phyloP scores from a whole-genome alignment of 148 eudicot genomes.

The Dysphania ambrosioides region DNA sequence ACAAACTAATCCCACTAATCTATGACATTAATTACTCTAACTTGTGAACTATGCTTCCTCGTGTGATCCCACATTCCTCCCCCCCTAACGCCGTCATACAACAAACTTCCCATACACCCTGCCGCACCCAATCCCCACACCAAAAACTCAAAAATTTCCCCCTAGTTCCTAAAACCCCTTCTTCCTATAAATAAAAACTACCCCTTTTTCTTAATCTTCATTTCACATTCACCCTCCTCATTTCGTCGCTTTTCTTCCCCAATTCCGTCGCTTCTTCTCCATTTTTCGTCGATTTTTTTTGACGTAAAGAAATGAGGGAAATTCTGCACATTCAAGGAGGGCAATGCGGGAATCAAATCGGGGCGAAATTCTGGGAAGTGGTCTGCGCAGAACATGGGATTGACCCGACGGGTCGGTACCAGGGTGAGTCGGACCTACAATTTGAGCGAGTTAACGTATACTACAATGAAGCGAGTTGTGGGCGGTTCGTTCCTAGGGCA shows the following conservation, averaged over 20 bases:
- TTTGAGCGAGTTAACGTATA: conserved; percentile 46
- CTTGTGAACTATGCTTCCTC: neutral
- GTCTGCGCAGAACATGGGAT: conserved; percentile 52
- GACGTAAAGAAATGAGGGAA: conserved; percentile 34
- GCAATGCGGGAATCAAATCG: conserved; percentile 53
- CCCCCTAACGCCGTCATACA: neutral
- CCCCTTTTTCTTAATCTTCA: neutral
- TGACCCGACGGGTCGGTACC: conserved; percentile 40
- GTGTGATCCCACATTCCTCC: neutral
- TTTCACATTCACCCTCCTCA: neutral
- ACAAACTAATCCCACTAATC: neutral
- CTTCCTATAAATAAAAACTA: neutral
- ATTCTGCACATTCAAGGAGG: conserved; percentile 49
- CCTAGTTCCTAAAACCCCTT: neutral
- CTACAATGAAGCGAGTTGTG: conserved; percentile 51
- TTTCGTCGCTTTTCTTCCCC: too few relatives aligned
- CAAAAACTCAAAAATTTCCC: neutral
- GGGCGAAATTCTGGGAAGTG: conserved; percentile 54
- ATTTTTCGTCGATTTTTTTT: neutral
- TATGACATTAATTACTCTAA: neutral
- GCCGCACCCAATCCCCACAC: too few relatives aligned
- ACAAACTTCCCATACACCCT: neutral
- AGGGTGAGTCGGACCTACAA: conserved; percentile 37
- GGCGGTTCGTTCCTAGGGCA: conserved; percentile 48
- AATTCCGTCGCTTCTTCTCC: neutral